Base-by-base conservation (phyloP, 2,329 filamentous ascomycete species). In the Endoconidiophora laricicola region DNA sequence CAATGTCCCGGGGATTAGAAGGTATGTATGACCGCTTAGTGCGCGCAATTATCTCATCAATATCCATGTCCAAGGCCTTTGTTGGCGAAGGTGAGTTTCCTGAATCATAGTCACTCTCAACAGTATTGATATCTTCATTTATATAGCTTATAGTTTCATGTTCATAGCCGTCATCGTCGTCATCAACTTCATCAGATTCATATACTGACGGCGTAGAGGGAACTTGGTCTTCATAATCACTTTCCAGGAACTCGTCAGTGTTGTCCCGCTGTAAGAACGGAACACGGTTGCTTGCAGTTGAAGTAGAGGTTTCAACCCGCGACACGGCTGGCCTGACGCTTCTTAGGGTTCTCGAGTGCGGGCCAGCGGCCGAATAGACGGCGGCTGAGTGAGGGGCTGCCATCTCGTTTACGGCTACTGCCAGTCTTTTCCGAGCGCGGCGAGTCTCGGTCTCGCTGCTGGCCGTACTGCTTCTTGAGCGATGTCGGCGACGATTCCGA, bases 311-410 rank as follows among this genome's bases (percentile, higher is more conserved):
- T 12, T 33, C 29, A 52, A 39, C 22, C 44, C 9, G 37, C 39
- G 23, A 48, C 39, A 7, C 49, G 49, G 23, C 44, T 45, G 18
- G 44, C 23, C 16, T 51, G 49, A 29, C 49, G 44, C 24, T 52
- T 52, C 45, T 52, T 52, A 23, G 49, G 44, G 39, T 44, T 46
- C 23, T 51, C 49, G 4, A 51, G 43, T 38, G 37, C 41, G 16
- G 49, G 22, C 42, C 43, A 46, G 22, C 43, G 43, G 26, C 40
- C 44, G 23, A 47, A 51, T 26, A 52, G 33, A 24, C 46, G 22
- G 18, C 46, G 46, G 14, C 46, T 39, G 37, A 48, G 6, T 14
- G 39, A 43, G 16, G 43, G 43, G 23, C 24, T 33, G 44, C 22
- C 45, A 16, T 52, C 44, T 7, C 40, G 33, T 33, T 52, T 52